Evolutionary conservation across 179 eudicot species (phyloP).

Genomic region (Nepenthes alata): DNA sequence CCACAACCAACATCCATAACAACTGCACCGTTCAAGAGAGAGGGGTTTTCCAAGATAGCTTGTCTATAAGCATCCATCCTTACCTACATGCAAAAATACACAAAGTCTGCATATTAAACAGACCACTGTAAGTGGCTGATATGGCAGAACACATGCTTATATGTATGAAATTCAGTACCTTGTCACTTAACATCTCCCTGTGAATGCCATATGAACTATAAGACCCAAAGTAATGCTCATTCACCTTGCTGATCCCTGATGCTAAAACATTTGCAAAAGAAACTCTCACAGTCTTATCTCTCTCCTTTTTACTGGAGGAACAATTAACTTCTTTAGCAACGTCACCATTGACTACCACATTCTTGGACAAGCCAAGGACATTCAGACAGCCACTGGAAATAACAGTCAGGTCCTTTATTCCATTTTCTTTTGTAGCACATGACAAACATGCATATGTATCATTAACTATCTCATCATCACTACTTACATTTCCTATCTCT

Average conservation of each 20-base stretch:
- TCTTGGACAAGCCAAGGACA: conserved; percentile 10
- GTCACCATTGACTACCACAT: conserved; percentile 18
- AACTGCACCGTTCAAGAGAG: conserved; percentile 54
- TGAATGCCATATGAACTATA: conserved; percentile 93
- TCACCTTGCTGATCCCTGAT: conserved; percentile 42
- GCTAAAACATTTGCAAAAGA: conserved; percentile 32
- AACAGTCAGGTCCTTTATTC: conserved; percentile 16
- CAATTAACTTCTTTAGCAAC: conserved; percentile 6
- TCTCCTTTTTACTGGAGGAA: conserved; percentile 12
- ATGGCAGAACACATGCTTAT: no score
- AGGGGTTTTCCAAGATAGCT: conserved; percentile 70
- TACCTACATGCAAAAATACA: conserved; percentile 33
- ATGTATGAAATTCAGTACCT: conserved; percentile 31
- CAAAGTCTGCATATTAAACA: not conserved
- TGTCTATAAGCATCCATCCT: conserved; percentile 80
- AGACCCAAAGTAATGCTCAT: conserved; percentile 72
- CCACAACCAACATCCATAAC: conserved; percentile 97
- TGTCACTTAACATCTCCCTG: conserved; percentile 92
- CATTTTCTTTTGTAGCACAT: conserved; percentile 17
- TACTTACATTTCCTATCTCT: conserved; percentile 23
- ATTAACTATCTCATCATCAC: conserved; percentile 27
- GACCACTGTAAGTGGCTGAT: not conserved
- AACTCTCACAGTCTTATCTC: conserved; percentile 10
- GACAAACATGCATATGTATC: conserved; percentile 11
- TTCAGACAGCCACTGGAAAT: conserved; percentile 10